Conservation (phyloP, 345 rosid species). For the Brassica rapa region DNA sequence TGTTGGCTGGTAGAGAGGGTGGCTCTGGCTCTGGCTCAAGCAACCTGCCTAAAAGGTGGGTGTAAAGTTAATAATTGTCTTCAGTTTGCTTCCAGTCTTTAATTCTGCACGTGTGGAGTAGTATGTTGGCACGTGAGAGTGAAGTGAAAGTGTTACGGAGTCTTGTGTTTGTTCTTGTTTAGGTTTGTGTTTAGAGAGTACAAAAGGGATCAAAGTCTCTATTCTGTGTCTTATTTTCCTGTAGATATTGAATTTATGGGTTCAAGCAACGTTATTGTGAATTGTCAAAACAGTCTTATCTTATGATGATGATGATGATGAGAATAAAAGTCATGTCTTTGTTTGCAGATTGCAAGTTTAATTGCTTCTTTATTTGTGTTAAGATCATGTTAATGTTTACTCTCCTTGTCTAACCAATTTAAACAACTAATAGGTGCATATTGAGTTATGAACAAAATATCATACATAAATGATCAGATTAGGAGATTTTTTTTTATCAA, state of each 20-base stretch:
- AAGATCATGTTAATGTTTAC: not conserved
- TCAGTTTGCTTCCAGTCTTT: conserved; percentile 22
- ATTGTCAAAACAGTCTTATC: conserved; percentile 35
- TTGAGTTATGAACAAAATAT: not conserved
- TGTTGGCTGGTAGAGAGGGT: conserved; percentile 51
- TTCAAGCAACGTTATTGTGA: conserved; percentile 18
- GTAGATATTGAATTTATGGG: conserved; percentile 38
- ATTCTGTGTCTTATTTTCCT: conserved; percentile 2
- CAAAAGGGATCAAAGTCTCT: not conserved
- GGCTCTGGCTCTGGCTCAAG: conserved; percentile 43
- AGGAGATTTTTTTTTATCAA: not conserved
- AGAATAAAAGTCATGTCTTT: conserved; percentile 29
- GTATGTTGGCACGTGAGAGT: conserved; percentile 15
- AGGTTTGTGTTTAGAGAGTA: conserved; percentile 28
- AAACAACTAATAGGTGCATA: not conserved
- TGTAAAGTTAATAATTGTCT: conserved; percentile 41
- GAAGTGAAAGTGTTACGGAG: conserved; percentile 12
- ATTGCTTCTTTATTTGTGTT: not conserved
- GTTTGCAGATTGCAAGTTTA: conserved; percentile 11
- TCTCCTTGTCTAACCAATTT: not conserved
- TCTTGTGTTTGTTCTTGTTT: conserved; percentile 30
- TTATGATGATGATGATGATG: conserved; percentile 28
- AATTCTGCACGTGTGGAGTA: conserved; percentile 4
- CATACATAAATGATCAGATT: not conserved
- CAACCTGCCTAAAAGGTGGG: conserved; percentile 52